Percentiles rank a stretch among this genome's conserved stretches.
Conservation (phyloP, 1,284 basidiomycete genomes). For the Trichosporon faecale region DNA sequence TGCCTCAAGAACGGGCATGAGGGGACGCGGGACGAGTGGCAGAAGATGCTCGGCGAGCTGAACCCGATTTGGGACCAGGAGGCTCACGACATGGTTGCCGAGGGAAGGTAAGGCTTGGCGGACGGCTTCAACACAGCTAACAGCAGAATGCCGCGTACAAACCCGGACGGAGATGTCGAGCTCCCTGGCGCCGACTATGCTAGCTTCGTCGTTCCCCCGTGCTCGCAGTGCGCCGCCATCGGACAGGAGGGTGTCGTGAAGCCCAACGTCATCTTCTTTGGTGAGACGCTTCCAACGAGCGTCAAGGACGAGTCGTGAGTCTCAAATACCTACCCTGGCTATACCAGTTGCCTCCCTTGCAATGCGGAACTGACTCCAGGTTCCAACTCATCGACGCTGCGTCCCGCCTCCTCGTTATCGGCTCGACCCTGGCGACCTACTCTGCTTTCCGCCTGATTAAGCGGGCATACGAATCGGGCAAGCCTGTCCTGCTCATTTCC, state of each 20-base stretch:
- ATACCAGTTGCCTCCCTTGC: not conserved
- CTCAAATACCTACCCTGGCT: not conserved
- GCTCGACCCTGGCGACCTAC: slow-evolving; percentile 86
- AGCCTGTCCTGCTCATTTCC: slow-evolving; percentile 76
- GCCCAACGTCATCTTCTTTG: slow-evolving; percentile 79
- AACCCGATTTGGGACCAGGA: slow-evolving; percentile 79
- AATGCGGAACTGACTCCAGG: slow-evolving; percentile 50
- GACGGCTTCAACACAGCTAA: not conserved
- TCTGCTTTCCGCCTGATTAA: slow-evolving; percentile 84
- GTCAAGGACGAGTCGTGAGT: slow-evolving; percentile 70
- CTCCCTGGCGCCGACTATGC: slow-evolving; percentile 70
- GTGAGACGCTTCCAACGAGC: slow-evolving; percentile 68
- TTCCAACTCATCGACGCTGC: slow-evolving; percentile 61
- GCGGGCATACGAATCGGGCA: slow-evolving; percentile 68
- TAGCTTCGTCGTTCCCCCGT: slow-evolving; percentile 74
- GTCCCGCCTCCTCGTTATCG: slow-evolving; percentile 71
- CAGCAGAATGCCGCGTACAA: slow-evolving; percentile 65
- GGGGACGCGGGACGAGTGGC: slow-evolving; percentile 67
- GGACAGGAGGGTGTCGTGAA: slow-evolving; percentile 59
- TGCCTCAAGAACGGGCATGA: slow-evolving; percentile 67
- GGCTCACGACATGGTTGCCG: slow-evolving; percentile 64
- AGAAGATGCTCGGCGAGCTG: slow-evolving; percentile 64
- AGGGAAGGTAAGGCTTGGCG: slow-evolving; percentile 51
- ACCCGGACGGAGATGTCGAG: slow-evolving; percentile 91
- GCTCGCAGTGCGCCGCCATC: slow-evolving; percentile 60